A percentile compares a stretch with the other conserved stretches of the same genome.
These are phyloP conservation scores for Amanita rimosa DNA, from an alignment of 768 basidiomycete species.

Conservation along the genomic window DNA sequence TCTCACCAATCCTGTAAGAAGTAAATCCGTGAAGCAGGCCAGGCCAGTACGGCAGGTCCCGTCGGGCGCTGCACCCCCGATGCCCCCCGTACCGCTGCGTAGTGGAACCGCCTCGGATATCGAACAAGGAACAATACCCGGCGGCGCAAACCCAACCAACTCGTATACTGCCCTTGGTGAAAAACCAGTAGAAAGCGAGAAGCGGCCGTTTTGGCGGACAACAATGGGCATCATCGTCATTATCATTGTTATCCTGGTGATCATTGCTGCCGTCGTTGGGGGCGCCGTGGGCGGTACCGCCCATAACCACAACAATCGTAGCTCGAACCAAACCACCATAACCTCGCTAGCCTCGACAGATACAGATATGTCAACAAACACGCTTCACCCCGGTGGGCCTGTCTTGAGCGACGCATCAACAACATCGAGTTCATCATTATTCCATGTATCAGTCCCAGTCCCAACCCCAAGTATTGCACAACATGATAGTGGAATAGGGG, in stretches of 20 bases:
- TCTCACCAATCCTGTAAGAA: constrained; percentile 15
- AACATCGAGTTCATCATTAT: no score
- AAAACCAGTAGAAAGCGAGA: neutral
- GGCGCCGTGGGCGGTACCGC: constrained; percentile 45
- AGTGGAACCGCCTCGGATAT: constrained; percentile 10
- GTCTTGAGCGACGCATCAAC: no score
- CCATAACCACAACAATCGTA: neutral
- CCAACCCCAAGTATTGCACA: no score
- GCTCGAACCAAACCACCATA: no score
- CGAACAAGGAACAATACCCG: constrained; percentile 5
- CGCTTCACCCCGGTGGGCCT: no score
- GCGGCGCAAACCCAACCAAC: neutral
- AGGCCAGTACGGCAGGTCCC: neutral
- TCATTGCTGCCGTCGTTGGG: constrained; percentile 43
- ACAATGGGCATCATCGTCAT: constrained; percentile 31
- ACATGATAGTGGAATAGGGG: no score
- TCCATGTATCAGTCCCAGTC: no score
- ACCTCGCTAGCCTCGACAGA: no score
- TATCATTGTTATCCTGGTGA: constrained; percentile 23
- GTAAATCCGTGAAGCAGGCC: constrained; percentile 1
- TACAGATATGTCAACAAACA: no score
- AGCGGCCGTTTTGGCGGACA: constrained; percentile 37
- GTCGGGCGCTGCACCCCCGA: constrained; percentile 8
- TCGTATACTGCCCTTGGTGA: constrained; percentile 9
- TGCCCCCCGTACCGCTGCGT: constrained; percentile 2